Conservation (phyloP, 805 yeast genomes). For the Lachancea cidri region DNA sequence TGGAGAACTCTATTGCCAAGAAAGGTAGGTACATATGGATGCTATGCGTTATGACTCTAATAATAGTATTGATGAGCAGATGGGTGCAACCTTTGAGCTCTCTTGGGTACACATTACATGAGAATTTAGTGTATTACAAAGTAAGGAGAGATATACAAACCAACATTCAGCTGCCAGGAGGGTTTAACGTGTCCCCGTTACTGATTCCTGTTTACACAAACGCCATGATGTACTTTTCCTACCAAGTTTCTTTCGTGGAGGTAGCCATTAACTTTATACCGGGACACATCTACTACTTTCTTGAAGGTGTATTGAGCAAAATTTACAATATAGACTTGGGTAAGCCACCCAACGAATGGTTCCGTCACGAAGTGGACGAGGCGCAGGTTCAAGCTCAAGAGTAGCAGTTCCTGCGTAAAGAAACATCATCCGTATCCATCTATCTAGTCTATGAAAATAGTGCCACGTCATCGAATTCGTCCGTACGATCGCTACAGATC, state of each 20-base stretch:
- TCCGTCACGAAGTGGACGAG: conserved; percentile 1
- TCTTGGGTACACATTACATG: conserved; percentile 24
- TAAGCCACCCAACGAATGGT: conserved; percentile 8
- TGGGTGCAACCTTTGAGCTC: conserved; percentile 26
- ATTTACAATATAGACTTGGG: conserved; percentile 26
- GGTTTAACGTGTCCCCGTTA: conserved; percentile 18
- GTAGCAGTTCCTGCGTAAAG: neutral
- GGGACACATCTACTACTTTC: conserved; percentile 26
- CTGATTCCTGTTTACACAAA: conserved; percentile 23
- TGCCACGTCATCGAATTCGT: conserved; percentile 16
- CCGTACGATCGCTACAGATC: conserved; percentile 1
- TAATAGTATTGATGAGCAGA: conserved; percentile 20
- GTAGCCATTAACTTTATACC: conserved; percentile 26
- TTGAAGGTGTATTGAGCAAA: conserved; percentile 23
- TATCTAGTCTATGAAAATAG: conserved; percentile 10
- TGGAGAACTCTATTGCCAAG: conserved; percentile 24
- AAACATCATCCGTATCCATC: neutral
- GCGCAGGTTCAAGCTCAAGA: neutral
- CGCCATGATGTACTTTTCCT: conserved; percentile 17
- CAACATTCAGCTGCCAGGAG: conserved; percentile 13
- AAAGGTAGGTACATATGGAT: conserved; percentile 28
- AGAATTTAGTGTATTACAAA: conserved; percentile 25
- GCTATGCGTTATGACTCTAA: conserved; percentile 13
- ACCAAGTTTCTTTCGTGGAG: conserved; percentile 15
- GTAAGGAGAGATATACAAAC: conserved; percentile 14